Evolutionary conservation across 2,329 filamentous ascomycete genomes (phyloP).

Genomic region (Penicillium sp.): DNA sequence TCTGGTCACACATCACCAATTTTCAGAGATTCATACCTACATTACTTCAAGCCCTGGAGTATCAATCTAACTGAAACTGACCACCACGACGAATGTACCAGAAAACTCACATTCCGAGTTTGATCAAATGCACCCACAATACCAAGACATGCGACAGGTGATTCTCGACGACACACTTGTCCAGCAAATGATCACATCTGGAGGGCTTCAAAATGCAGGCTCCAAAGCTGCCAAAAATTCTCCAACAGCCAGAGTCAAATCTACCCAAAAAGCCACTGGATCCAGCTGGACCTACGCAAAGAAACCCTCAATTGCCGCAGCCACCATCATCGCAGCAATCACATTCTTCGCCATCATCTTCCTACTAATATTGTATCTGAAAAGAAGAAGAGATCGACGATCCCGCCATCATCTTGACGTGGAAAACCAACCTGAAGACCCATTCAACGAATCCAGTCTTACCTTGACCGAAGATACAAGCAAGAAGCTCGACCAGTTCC

Average conservation of each 20-base stretch:
- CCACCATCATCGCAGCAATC: slow-evolving; percentile 23
- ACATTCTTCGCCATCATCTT: slow-evolving; percentile 21
- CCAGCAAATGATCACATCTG: neutral
- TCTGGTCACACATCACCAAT: no score
- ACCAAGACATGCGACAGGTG: neutral
- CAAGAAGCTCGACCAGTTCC: slow-evolving; percentile 15
- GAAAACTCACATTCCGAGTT: no score
- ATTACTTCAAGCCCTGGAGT: neutral
- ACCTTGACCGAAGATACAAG: slow-evolving; percentile 22
- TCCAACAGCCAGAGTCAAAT: neutral
- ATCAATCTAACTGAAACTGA: neutral
- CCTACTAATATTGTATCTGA: slow-evolving; percentile 23
- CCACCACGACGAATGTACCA: neutral
- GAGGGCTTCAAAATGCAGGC: neutral
- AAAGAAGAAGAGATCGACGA: slow-evolving; percentile 3
- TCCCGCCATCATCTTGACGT: slow-evolving; percentile 17
- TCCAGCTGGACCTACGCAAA: neutral
- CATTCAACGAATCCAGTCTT: slow-evolving; percentile 19
- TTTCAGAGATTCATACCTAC: neutral
- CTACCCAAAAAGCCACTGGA: neutral
- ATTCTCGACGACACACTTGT: neutral
- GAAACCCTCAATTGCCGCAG: slow-evolving; percentile 26
- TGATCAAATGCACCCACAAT: neutral
- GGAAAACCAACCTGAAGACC: slow-evolving; percentile 9
- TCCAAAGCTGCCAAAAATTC: neutral